Evolutionary conservation across 495 filamentous ascomycete species (phyloP).

Genomic region (Pyrenopolyporus hunteri): DNA sequence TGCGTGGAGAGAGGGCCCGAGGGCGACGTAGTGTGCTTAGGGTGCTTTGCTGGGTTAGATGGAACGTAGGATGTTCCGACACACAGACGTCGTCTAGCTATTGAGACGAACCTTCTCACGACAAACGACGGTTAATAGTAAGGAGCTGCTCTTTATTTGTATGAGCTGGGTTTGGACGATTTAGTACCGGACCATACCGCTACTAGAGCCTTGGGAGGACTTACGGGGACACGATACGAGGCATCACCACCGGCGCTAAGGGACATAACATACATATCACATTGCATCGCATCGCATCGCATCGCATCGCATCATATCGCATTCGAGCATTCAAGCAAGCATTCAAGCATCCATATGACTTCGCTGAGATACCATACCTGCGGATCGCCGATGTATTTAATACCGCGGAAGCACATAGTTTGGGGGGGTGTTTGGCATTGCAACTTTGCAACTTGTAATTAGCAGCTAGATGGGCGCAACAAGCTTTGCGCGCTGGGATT

Average conservation of each 20-base stretch:
- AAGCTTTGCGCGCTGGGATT: no score
- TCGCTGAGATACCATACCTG: slow-evolving; percentile 18
- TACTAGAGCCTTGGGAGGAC: slow-evolving; percentile 1
- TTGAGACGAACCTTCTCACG: neutral
- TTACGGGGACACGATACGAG: neutral
- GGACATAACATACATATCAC: neutral
- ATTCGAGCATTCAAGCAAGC: slow-evolving; percentile 8
- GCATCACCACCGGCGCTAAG: slow-evolving; percentile 20
- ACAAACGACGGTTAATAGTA: neutral
- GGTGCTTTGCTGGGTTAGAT: slow-evolving; percentile 51
- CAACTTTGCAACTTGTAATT: neutral
- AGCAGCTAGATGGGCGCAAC: no score
- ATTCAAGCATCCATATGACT: slow-evolving; percentile 11
- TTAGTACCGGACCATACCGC: no score
- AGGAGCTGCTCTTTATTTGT: no score
- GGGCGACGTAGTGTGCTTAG: slow-evolving; percentile 55
- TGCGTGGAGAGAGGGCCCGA: slow-evolving; percentile 53
- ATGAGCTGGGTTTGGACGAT: no score
- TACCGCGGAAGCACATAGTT: no score
- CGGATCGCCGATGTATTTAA: slow-evolving; percentile 3
- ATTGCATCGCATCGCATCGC: slow-evolving; percentile 2
- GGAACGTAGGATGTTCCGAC: slow-evolving; percentile 33
- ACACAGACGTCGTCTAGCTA: neutral
- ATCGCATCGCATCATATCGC: slow-evolving; percentile 5
- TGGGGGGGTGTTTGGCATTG: no score